phyloP scores from a whole-genome alignment of 140 eudicot genomes.

The Anethum foeniculum region DNA sequence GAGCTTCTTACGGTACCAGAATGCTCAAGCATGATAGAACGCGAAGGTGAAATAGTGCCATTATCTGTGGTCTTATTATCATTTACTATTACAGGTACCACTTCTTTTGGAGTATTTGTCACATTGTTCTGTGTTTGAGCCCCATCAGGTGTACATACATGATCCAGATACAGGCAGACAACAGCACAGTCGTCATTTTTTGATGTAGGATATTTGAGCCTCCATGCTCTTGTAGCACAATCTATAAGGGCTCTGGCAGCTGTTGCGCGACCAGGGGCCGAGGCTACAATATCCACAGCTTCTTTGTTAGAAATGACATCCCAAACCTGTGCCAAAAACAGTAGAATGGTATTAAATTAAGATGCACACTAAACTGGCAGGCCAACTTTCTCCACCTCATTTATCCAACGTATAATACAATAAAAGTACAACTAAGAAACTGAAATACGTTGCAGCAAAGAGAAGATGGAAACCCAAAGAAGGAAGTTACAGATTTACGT shows the following conservation, averaged over 20 bases:
- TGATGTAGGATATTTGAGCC: constrained; percentile 77
- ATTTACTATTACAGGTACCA: constrained; percentile 1
- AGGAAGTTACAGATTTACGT: background rate
- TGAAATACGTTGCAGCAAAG: background rate
- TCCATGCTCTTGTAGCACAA: constrained; percentile 92
- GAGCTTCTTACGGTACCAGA: constrained; percentile 26
- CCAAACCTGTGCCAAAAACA: constrained; percentile 65
- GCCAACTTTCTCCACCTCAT: background rate
- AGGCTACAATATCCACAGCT: constrained; percentile 71
- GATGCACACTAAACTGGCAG: background rate
- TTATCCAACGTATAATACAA: background rate
- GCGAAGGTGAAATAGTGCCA: constrained; percentile 12
- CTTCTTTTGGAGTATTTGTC: constrained; percentile 18
- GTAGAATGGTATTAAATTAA: background rate
- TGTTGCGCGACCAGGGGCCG: constrained; percentile 68
- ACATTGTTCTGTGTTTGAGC: constrained; percentile 11
- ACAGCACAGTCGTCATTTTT: constrained; percentile 88
- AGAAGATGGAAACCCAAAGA: background rate
- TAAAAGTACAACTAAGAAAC: background rate
- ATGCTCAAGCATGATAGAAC: constrained; percentile 24
- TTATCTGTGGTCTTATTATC: constrained; percentile 8
- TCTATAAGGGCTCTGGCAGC: constrained; percentile 92
- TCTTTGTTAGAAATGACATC: constrained; percentile 93
- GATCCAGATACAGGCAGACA: constrained; percentile 71
- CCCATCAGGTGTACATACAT: constrained; percentile 9